Evolutionary conservation across 768 basidiomycete genomes (phyloP).

Genomic region (Tulasnella sp.): DNA sequence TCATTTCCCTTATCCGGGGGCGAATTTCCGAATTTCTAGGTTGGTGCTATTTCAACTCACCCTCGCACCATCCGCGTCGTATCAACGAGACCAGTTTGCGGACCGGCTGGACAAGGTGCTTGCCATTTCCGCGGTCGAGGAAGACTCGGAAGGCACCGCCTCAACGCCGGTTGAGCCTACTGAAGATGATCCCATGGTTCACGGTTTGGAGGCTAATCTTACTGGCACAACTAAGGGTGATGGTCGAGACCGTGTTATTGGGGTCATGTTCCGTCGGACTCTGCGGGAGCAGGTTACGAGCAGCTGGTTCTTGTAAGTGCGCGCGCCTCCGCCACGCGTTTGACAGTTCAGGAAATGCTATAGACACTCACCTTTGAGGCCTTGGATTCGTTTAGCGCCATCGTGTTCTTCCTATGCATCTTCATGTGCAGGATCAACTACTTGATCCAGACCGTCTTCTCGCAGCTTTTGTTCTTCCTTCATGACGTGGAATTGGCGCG

Average conservation of each 20-base stretch:
- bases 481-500: constrained; percentile 24
- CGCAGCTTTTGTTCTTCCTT: constrained; percentile 28
- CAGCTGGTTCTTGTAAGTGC: constrained; percentile 28
- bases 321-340: not conserved
- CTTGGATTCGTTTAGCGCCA: constrained; percentile 17
- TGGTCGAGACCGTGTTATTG: constrained; percentile 23
- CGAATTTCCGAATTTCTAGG: constrained; percentile 18
- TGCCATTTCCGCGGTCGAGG: constrained; percentile 1
- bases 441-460: constrained; percentile 28
- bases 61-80: constrained; percentile 25
- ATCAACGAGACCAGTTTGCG: constrained; percentile 21
- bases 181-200: constrained; percentile 3
- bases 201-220: constrained; percentile 9
- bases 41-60: constrained; percentile 28
- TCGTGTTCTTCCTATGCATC: constrained; percentile 26
- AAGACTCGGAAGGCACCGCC: too few species aligned
- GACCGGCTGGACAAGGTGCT: not conserved
- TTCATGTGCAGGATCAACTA: constrained; percentile 32
- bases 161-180: not conserved
- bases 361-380: not conserved
- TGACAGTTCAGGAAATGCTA: not conserved
- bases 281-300: constrained; percentile 25
- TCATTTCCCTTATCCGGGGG: not conserved
- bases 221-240: not conserved
- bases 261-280: constrained; percentile 25